Percentiles rank a stretch among this genome's conserved stretches.
phyloP scores from a whole-genome alignment of 495 filamentous ascomycete species.

The Cercophora newfieldiana region DNA sequence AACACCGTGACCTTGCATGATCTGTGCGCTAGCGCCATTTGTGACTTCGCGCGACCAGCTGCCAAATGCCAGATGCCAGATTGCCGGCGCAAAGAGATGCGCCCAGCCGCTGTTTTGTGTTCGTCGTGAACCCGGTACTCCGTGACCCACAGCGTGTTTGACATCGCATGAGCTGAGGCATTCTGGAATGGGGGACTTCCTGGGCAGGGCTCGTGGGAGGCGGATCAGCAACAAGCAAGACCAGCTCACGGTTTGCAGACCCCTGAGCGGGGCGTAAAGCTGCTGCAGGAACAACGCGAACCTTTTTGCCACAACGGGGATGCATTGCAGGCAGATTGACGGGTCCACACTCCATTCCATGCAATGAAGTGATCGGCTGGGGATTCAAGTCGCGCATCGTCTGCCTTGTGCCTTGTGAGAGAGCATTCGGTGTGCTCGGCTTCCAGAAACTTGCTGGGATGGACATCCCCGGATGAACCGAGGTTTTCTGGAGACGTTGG shows the following conservation, averaged over 20 bases:
- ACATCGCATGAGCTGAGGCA: background rate
- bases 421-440: background rate
- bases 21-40: background rate
- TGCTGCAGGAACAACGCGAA: conserved; percentile 10
- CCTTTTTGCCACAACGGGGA: background rate
- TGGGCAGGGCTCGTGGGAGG: background rate
- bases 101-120: conserved; percentile 8
- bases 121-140: background rate
- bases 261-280: background rate
- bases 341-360: conserved; percentile 3
- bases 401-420: background rate
- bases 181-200: background rate
- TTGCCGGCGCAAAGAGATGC: background rate
- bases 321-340: background rate
- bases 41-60: background rate
- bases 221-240: background rate
- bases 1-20: conserved; percentile 13
- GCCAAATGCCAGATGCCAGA: background rate
- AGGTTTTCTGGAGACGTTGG: background rate
- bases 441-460: background rate
- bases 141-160: background rate
- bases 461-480: background rate
- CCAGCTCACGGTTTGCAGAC: background rate
- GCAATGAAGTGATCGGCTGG: background rate
- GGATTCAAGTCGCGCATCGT: background rate